These are phyloP conservation scores for Macadamia tetraphylla DNA, from an alignment of 164 flowering plant genomes.

Conservation along the genomic window DNA sequence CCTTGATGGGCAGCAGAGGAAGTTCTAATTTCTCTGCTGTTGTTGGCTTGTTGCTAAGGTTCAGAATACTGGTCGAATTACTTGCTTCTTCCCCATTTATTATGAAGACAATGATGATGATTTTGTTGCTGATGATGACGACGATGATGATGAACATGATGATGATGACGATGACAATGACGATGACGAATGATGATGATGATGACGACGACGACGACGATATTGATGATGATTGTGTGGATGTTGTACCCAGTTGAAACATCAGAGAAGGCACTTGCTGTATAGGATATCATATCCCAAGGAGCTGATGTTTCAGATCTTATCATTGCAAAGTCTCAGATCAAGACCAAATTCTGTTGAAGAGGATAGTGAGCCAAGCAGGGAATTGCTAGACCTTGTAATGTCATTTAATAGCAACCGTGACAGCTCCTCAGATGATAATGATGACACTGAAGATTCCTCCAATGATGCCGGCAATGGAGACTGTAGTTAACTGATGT, in stretches of 20 bases:
- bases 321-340: conserved; percentile 36
- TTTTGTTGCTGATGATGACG: conserved; percentile 10
- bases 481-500: conserved; percentile 15
- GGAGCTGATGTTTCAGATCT: conserved; percentile 43
- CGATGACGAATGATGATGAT: conserved; percentile 15
- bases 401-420: conserved; percentile 27
- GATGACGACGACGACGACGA: conserved; percentile 17
- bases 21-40: conserved; percentile 45
- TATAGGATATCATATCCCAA: conserved; percentile 32
- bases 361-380: conserved; percentile 12
- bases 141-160: conserved; percentile 18
- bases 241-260: conserved; percentile 41
- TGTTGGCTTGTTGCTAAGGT: conserved; percentile 43
- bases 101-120: conserved; percentile 3
- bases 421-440: conserved; percentile 22
- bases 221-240: conserved; percentile 16
- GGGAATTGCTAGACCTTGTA: conserved; percentile 44
- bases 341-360: conserved; percentile 27
- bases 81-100: conserved; percentile 23
- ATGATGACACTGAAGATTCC: conserved; percentile 27
- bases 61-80: conserved; percentile 22
- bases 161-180: not conserved
- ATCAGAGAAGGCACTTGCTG: conserved; percentile 34
- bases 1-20: conserved; percentile 30
- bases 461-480: conserved; percentile 11